Evolutionary conservation across 768 basidiomycete species (phyloP), one percentile per base, ranked within the genome.

Genomic region (Leccinum fibrillosum): DNA sequence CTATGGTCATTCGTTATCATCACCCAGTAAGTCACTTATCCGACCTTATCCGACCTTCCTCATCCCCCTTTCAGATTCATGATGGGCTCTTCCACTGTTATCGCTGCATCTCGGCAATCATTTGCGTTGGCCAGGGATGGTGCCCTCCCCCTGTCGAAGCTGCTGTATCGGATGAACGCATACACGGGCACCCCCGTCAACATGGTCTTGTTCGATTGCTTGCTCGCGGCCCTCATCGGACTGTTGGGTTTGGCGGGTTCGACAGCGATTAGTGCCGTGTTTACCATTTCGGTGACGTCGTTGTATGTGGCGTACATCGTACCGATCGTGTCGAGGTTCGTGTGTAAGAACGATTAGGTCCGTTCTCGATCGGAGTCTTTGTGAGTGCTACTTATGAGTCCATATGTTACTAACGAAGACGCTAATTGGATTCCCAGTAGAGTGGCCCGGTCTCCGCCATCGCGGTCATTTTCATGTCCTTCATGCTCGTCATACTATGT

Each of bases 401-500:
- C 13, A 10, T 11, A 26, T 26, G 26, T 12, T 23, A 26, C 28
- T 25, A 32, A 12, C 21, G 8, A 32, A n/a, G 44, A 15, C 15
- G 8, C 26, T 32, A 5, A 26, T 17, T 34, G 13, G 11, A 50
- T 26, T 15, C 25, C 5, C 4, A 5, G 12, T 47, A 86, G 83
- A 83, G 86, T 56, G 61, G 72, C 17, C 81, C 84, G 0, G 73
- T 86, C 12, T 81, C 82, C 0, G 55, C 77, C 10, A 75, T 82
- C 10, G 77, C 88, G 3, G 79, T 88, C 3, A 58, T 71, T 0
- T 90, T 82, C 73, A 90, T 91, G 90, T 17, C 66, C 1, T 82
- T 89, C 67, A 82, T 86, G 78, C 72, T 76, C 49, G 63, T 86
- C 55, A 77, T 88, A 1, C 81, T 86, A 64, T 73, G 82, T 60